Evolutionary conservation across 1,139 yeast genomes (phyloP).

Genomic region (Diutina ranongensis): DNA sequence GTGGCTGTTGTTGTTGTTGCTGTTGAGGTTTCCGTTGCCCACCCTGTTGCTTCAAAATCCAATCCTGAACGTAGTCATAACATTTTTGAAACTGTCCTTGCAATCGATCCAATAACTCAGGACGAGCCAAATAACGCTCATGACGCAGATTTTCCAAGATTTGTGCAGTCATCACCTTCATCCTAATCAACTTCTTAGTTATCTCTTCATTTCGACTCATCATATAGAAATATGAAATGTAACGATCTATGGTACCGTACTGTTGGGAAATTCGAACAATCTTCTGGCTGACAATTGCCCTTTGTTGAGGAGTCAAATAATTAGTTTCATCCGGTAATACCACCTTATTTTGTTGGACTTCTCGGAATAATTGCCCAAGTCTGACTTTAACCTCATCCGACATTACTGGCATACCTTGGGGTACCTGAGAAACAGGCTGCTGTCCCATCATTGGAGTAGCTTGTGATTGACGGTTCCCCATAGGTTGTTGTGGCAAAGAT

Average conservation of each 20-base stretch:
- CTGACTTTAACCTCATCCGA: constrained; percentile 36
- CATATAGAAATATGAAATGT: constrained; percentile 67
- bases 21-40: not conserved
- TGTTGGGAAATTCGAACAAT: constrained; percentile 50
- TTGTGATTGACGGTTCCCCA: not conserved
- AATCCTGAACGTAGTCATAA: constrained; percentile 50
- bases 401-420: constrained; percentile 22
- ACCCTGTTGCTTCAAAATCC: not conserved
- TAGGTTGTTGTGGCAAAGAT: constrained; percentile 8
- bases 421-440: not conserved
- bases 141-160: constrained; percentile 57
- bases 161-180: constrained; percentile 69
- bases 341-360: constrained; percentile 56
- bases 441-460: not conserved
- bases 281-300: constrained; percentile 47
- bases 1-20: constrained; percentile 6
- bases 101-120: constrained; percentile 59
- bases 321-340: constrained; percentile 55
- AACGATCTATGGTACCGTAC: constrained; percentile 58
- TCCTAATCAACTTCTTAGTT: constrained; percentile 63
- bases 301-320: constrained; percentile 50
- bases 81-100: constrained; percentile 64
- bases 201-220: constrained; percentile 66
- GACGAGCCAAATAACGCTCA: constrained; percentile 53
- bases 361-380: constrained; percentile 53